Evolutionary conservation across 2,329 filamentous ascomycete species (phyloP).

Genomic region (Pseudogymnoascus sp.): DNA sequence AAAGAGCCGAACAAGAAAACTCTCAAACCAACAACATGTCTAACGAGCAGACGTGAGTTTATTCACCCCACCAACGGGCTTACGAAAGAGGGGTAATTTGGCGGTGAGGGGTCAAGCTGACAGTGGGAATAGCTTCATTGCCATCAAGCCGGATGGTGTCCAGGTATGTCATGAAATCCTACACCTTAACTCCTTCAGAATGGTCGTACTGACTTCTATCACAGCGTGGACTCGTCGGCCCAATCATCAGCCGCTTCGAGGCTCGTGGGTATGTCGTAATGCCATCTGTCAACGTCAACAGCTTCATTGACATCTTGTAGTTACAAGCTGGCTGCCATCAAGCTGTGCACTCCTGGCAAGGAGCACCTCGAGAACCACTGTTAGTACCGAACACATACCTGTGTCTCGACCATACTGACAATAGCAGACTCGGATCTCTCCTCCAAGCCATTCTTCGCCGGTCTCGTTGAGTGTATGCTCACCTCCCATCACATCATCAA

Average conservation of each 20-base stretch:
- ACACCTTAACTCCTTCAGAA: constrained; percentile 5
- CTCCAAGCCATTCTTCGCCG: constrained; percentile 93
- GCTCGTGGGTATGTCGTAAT: constrained; percentile 63
- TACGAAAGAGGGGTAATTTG: constrained; percentile 10
- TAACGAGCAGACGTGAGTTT: constrained; percentile 71
- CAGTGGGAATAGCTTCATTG: constrained; percentile 74
- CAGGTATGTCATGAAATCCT: constrained; percentile 55
- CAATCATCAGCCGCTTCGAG: constrained; percentile 98
- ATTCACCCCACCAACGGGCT: not conserved
- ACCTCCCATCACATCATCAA: constrained; percentile 15
- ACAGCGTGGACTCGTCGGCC: constrained; percentile 92
- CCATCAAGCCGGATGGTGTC: constrained; percentile 99
- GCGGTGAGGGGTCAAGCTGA: constrained; percentile 27
- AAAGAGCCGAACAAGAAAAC: constrained; percentile 26
- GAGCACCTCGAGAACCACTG: constrained; percentile 98
- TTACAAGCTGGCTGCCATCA: constrained; percentile 98
- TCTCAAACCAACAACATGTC: constrained; percentile 51
- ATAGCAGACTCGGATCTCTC: constrained; percentile 69
- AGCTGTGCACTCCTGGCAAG: constrained; percentile 82
- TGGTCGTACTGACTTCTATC: constrained; percentile 15
- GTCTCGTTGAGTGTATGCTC: constrained; percentile 78
- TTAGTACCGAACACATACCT: constrained; percentile 32
- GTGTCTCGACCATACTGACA: constrained; percentile 23
- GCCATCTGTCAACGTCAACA: constrained; percentile 3
- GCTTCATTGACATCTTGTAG: constrained; percentile 35